Base-by-base conservation (phyloP, 1,139 yeast species). In the Yamadazyma pseudoaaseri region DNA sequence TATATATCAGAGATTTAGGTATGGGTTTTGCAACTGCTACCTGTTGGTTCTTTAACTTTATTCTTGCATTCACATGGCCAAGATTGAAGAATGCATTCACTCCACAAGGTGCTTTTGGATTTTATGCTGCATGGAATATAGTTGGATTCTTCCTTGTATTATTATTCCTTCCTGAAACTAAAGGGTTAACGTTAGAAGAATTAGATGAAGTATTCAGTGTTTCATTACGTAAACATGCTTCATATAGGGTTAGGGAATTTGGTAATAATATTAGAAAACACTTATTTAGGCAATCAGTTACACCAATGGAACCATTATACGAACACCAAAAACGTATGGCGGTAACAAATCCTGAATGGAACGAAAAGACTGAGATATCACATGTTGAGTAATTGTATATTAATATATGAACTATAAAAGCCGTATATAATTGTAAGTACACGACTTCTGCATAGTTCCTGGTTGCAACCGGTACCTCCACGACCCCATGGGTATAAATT, bases 71-170 rank as follows among this genome's bases (percentile, higher is more conserved):
- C 42, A 82, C 95, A 2, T 86, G 94, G 92, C 95, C 95, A 26
- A 66, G 86, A 26, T 61, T 86, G 52, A 60, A 73, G 41, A 72
- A 62, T 33, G 79, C 84, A 0, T 79, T 86, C 61, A 77, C 75
- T 32, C 73, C 86, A 3, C 85, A 81, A 42, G 96, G 96, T 55
- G 95, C 95, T 2, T 87, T 87, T 56, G 87, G 92, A 10, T 86
- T 80, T 73, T 86, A 86, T 51, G 95, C 95, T 1, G 95, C 84
- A 9, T 84, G 95, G 92, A 86, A 86, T 54, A 51, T 83, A 35
- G 66, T 82, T 35, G 94, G 92, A 0, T 84, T 79, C 65, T 76
- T 80, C 61, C 48, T 81, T 53, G 86, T 80, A 2, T 61, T 79
- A 39, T 76, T 81, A 73, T 70, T 78, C 60, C 61, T 81, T 33